Base-by-base conservation (phyloP, 164 flowering plant species). In the Chloranthus sessilifolius region DNA sequence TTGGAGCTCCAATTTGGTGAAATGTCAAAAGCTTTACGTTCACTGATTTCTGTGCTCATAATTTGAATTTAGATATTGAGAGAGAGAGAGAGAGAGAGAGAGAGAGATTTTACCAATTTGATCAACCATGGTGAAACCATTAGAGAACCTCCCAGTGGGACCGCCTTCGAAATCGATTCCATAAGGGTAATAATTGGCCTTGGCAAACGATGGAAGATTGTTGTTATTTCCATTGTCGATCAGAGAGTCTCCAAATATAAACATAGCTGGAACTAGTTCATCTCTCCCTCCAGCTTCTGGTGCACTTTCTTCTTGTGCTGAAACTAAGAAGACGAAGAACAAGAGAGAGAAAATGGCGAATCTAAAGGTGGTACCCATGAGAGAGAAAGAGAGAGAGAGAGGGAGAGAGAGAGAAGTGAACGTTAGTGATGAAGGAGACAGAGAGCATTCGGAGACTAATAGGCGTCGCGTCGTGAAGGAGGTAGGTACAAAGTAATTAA, bases 161-260 rank as follows among this genome's bases (percentile, higher is more conserved):
- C 96, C 96, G 17, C 74, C 88, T 3, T 72, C 35, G 57, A 86
- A 89, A 47, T 89, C 95, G 47, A 89, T 89, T 14, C 97, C 97
- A 44, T 89, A 89, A 51, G 97, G 97, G 52, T 61, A 83, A 46
- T 83, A 89, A 59, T 89, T 86, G 20, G 95, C 95, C 62, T 83
- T 86, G 2, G 97, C 97, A n/a, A 89, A 68, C 4, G 97, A 83
- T 45, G 86, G 73, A 15, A 85, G 73, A 34, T 78, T 31, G 50
- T 85, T 85, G 71, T 85, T 85, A 39, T 85, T 85, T 5, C 94
- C 94, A 65, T 78, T 82, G 65, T 82, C 94, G n/a, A 82, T 80
- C 12, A 85, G 80, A 16, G 94, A 85, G 55, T 85, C 94, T 1
- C 94, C 94, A 31, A 85, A 85, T 7, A 80, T 50, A 53, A 85